Conservation (phyloP, 2,329 filamentous ascomycete species). For the Karstenula rhodostoma region DNA sequence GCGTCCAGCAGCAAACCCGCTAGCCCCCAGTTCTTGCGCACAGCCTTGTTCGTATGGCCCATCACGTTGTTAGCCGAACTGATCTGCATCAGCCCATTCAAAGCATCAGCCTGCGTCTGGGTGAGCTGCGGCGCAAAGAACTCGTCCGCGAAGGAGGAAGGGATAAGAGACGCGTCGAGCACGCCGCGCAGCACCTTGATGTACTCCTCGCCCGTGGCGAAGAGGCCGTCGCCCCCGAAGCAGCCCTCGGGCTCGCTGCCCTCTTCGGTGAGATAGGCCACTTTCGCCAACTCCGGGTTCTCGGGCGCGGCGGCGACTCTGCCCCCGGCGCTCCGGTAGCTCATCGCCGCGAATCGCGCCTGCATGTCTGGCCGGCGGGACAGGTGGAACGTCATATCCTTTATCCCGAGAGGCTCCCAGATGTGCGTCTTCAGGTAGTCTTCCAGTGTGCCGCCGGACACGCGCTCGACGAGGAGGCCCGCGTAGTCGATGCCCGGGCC, state of each 20-base stretch:
- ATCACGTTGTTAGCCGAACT: slow-evolving; percentile 32
- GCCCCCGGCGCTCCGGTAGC: background rate
- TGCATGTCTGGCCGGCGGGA: background rate
- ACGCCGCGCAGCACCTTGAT: slow-evolving; percentile 42
- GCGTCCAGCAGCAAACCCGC: slow-evolving; percentile 38
- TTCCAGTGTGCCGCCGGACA: slow-evolving; percentile 37
- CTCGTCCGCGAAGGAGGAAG: slow-evolving; percentile 32
- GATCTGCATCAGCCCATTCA: slow-evolving; percentile 48
- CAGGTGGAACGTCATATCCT: background rate
- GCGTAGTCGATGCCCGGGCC: slow-evolving; percentile 59
- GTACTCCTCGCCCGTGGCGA: slow-evolving; percentile 34
- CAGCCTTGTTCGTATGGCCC: slow-evolving; percentile 28
- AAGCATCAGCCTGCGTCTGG: slow-evolving; percentile 15
- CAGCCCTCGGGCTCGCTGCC: slow-evolving; percentile 19
- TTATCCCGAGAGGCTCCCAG: background rate
- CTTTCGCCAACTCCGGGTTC: too few relatives aligned
- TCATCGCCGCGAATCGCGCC: background rate
- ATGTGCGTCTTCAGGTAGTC: background rate
- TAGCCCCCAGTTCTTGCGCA: slow-evolving; percentile 40
- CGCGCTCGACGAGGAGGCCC: slow-evolving; percentile 54
- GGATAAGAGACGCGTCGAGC: slow-evolving; percentile 38
- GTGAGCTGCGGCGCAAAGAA: slow-evolving; percentile 45
- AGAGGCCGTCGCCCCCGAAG: slow-evolving; percentile 38
- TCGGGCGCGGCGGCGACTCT: background rate
- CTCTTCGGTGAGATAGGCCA: background rate